Percentiles rank a stretch among this genome's conserved stretches.
These are phyloP conservation scores for Chalaropsis thielavioides DNA, from an alignment of 2,329 filamentous ascomycete species.

Conservation along the genomic window DNA sequence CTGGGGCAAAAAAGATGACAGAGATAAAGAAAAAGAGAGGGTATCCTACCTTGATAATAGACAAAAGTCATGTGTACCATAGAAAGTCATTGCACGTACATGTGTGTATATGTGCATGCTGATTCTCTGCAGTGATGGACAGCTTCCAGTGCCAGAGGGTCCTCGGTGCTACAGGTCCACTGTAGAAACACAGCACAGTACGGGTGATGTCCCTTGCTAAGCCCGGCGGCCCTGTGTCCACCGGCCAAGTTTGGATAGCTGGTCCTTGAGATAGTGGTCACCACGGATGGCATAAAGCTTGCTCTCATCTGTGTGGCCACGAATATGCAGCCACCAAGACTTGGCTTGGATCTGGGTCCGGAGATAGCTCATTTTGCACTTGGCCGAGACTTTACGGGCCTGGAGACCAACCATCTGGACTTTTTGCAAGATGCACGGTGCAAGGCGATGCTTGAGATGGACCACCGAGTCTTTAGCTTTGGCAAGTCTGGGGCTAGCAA, in stretches of 20 bases:
- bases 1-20: neutral
- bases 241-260: neutral
- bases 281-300: conserved; percentile 6
- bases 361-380: neutral
- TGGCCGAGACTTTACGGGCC: neutral
- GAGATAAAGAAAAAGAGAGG: neutral
- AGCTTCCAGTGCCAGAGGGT: neutral
- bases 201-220: neutral
- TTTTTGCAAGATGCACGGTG: neutral
- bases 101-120: neutral
- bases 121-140: neutral
- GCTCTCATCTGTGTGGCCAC: conserved; percentile 3
- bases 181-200: neutral
- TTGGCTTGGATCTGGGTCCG: conserved; percentile 3
- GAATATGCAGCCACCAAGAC: conserved; percentile 4
- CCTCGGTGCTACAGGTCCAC: neutral
- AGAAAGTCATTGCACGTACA: neutral
- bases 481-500: neutral
- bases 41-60: conserved; percentile 9
- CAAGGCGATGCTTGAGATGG: neutral
- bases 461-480: neutral
- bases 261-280: conserved; percentile 7
- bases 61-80: neutral
- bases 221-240: neutral
- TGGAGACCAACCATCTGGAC: neutral